Base-by-base conservation (phyloP, 352 stramenopile species). In the Phytophthora idaei region DNA sequence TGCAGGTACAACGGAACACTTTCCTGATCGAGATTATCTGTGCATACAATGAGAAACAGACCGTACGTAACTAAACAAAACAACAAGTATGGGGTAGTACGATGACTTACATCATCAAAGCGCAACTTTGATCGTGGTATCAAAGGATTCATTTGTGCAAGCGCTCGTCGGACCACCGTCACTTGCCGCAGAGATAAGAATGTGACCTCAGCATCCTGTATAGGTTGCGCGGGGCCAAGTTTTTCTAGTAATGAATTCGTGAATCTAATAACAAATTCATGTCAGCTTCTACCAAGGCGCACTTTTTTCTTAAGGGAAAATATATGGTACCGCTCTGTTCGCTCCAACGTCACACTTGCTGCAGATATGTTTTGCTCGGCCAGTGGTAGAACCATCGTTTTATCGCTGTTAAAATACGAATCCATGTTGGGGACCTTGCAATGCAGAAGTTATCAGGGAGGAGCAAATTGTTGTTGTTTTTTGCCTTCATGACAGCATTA, bases 1-100 rank as follows among this genome's bases (percentile, higher is more conserved):
- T 56, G 57, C 57, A 56, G 5, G 46, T 57, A n/a, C 57, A 56
- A 14, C 45, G 8, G 12, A 49, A n/a, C 10, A 28, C 32, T 8
- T 8, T 45, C 5, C 45, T 32, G 34, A 64, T 49, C 2, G 14
- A 37, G 2, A 12, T 1, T 29, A 53, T 53, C 28, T 53, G 50
- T 11, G 2, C 12, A 42, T 42, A 42, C 2, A 47, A 27, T 21
- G 17, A 21, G 17, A 21, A 21, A 21, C 17, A 45, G 4, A 45
- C 1, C 5, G 4, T 27, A 47, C 10, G 14, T 27, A 47, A 47
- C 3, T 2, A 47, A 47, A 3, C 8, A 28, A 47, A 9, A 27
- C 27, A 3, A 2, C 17, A 21, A 47, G 8, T 28, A 27, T 9
- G n/a, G 41, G 12, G 3, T 47, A 4, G 4, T 11, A 27, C 14